These are phyloP conservation scores for Aureobasidium sp. DNA, from an alignment of 2,329 filamentous ascomycete genomes.

Conservation along the genomic window DNA sequence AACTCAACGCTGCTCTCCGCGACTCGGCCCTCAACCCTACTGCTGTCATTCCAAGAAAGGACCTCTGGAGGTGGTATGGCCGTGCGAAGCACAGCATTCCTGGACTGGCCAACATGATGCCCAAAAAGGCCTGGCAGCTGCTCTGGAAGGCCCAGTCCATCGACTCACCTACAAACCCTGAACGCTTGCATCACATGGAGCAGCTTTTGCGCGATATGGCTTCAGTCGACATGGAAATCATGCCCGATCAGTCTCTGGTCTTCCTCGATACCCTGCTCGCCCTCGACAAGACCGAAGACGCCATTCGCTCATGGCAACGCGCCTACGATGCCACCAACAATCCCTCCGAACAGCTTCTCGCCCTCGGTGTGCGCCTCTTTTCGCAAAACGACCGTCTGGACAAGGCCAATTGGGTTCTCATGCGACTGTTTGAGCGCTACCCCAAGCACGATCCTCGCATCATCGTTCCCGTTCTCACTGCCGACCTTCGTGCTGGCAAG, in stretches of 20 bases:
- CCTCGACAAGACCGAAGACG: constrained; percentile 24
- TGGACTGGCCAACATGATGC: constrained; percentile 21
- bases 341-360: constrained; percentile 41
- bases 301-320: constrained; percentile 29
- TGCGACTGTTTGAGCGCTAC: constrained; percentile 44
- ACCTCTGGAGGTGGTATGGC: constrained; percentile 29
- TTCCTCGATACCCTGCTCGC: constrained; percentile 28
- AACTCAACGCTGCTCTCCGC: constrained; percentile 15
- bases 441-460: constrained; percentile 48
- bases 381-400: constrained; percentile 52
- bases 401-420: constrained; percentile 51
- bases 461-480: constrained; percentile 62
- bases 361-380: constrained; percentile 60
- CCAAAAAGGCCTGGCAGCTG: constrained; percentile 29
- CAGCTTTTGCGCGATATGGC: constrained; percentile 28
- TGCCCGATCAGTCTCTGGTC: constrained; percentile 22
- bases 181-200: constrained; percentile 21
- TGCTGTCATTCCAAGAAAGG: background rate
- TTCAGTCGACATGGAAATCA: constrained; percentile 18
- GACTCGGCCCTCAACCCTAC: constrained; percentile 10
- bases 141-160: constrained; percentile 28
- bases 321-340: constrained; percentile 17
- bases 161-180: constrained; percentile 16
- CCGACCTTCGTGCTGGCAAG: constrained; percentile 51
- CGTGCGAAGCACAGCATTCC: constrained; percentile 21